Evolutionary conservation across 768 basidiomycete genomes (phyloP).

Genomic region (Xerocomus potaroensis): DNA sequence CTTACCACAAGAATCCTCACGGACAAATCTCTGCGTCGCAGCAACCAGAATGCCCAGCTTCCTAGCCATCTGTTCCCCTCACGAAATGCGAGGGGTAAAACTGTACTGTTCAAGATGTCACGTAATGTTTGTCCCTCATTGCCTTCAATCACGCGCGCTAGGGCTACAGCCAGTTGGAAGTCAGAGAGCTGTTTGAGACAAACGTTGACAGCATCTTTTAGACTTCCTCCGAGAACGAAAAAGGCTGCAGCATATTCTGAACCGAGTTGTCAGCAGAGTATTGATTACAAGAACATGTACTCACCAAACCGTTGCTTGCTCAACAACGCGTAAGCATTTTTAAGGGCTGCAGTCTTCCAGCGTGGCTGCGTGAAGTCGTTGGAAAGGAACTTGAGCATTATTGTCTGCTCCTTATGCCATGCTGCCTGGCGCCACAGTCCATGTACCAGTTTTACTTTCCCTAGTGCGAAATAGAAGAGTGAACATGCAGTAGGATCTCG

Average conservation of each 20-base stretch:
- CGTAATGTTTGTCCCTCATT: slow-evolving; percentile 76
- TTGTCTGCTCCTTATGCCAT: slow-evolving; percentile 84
- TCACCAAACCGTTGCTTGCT: slow-evolving; percentile 89
- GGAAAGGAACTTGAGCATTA: slow-evolving; percentile 88
- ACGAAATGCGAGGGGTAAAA: slow-evolving; percentile 80
- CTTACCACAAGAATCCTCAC: slow-evolving; percentile 87
- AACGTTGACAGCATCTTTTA: slow-evolving; percentile 90
- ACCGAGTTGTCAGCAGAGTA: slow-evolving; percentile 3
- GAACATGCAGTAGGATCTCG: slow-evolving; percentile 89
- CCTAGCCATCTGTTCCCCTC: slow-evolving; percentile 91
- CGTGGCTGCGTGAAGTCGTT: slow-evolving; percentile 83
- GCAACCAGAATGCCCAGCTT: slow-evolving; percentile 95
- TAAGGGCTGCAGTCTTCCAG: slow-evolving; percentile 91
- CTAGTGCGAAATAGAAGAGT: slow-evolving; percentile 91
- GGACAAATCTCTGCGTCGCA: slow-evolving; percentile 82
- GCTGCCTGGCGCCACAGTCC: slow-evolving; percentile 94
- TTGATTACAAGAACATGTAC: slow-evolving; percentile 21
- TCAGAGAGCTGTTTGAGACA: slow-evolving; percentile 85
- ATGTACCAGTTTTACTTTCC: slow-evolving; percentile 88
- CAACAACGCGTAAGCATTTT: slow-evolving; percentile 92
- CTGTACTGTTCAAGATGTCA: slow-evolving; percentile 64
- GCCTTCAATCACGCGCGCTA: slow-evolving; percentile 82
- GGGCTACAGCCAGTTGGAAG: slow-evolving; percentile 83
- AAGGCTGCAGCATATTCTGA: slow-evolving; percentile 98
- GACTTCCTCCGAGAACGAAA: slow-evolving; percentile 84